These are phyloP conservation scores for Calonectria pteridis DNA, from an alignment of 2,329 filamentous ascomycete genomes.

Conservation along the genomic window DNA sequence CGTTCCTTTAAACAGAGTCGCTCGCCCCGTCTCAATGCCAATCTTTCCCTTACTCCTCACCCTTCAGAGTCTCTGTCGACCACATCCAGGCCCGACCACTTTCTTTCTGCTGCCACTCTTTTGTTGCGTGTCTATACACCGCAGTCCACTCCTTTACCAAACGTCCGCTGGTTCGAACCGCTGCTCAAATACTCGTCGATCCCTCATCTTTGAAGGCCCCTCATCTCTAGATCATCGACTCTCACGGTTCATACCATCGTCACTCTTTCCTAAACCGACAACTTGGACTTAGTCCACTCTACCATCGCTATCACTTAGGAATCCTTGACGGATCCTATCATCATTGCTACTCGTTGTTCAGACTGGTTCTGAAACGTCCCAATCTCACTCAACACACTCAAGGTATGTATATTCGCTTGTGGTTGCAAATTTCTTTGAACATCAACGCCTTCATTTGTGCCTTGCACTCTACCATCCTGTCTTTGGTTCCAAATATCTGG, in stretches of 20 bases:
- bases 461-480: neutral
- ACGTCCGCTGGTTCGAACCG: constrained; percentile 44
- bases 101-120: constrained; percentile 40
- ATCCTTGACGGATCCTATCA: constrained; percentile 45
- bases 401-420: constrained; percentile 3
- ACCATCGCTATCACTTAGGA: constrained; percentile 13
- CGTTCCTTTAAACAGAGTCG: constrained; percentile 48
- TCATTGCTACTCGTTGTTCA: constrained; percentile 40
- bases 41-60: constrained; percentile 39
- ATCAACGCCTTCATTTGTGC: neutral
- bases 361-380: constrained; percentile 45
- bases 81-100: constrained; percentile 40
- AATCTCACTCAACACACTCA: constrained; percentile 19
- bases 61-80: constrained; percentile 44
- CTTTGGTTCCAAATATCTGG: neutral
- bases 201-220: constrained; percentile 28
- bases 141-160: constrained; percentile 49
- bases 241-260: constrained; percentile 40
- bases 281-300: constrained; percentile 20
- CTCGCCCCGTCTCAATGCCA: constrained; percentile 39
- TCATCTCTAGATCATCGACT: constrained; percentile 35
- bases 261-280: constrained; percentile 40
- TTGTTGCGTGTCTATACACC: constrained; percentile 49
- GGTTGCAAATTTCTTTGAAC: neutral
- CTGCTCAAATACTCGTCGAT: constrained; percentile 42